These are phyloP conservation scores for Penicillium sp. DNA, from an alignment of 2,329 filamentous ascomycete species.

Conservation along the genomic window DNA sequence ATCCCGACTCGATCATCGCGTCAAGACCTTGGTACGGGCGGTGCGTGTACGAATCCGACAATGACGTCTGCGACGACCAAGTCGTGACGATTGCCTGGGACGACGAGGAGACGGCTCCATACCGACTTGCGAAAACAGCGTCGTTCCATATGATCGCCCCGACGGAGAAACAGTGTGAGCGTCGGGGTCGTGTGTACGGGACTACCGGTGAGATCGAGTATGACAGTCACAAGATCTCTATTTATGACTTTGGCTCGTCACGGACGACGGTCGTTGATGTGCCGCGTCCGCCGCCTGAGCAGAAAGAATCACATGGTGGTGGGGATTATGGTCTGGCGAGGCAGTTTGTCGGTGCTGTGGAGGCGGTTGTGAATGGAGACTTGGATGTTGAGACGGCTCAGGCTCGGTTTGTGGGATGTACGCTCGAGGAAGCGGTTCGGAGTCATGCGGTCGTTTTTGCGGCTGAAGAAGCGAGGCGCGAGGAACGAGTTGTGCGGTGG, in stretches of 20 bases:
- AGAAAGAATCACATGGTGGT: conserved; percentile 60
- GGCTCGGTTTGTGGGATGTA: conserved; percentile 68
- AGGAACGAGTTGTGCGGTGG: conserved; percentile 68
- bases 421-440: conserved; percentile 76
- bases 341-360: conserved; percentile 77
- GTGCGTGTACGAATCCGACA: conserved; percentile 92
- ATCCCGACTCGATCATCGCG: conserved; percentile 50
- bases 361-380: conserved; percentile 66
- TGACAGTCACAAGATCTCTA: conserved; percentile 68
- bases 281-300: conserved; percentile 55
- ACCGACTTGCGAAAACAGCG: conserved; percentile 70
- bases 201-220: conserved; percentile 79
- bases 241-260: conserved; percentile 64
- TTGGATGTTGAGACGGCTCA: conserved; percentile 67
- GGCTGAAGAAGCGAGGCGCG: conserved; percentile 74
- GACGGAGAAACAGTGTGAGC: conserved; percentile 78
- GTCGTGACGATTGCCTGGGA: conserved; percentile 84
- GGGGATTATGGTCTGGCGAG: conserved; percentile 73
- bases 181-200: conserved; percentile 80
- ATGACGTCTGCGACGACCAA: conserved; percentile 91
- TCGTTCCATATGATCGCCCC: conserved; percentile 92
- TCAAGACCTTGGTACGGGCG: conserved; percentile 69
- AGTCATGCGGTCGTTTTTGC: conserved; percentile 93
- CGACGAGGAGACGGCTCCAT: conserved; percentile 49
- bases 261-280: conserved; percentile 49